Conservation (phyloP, 2,329 filamentous ascomycete genomes). For the Trichoderma endophyticum region DNA sequence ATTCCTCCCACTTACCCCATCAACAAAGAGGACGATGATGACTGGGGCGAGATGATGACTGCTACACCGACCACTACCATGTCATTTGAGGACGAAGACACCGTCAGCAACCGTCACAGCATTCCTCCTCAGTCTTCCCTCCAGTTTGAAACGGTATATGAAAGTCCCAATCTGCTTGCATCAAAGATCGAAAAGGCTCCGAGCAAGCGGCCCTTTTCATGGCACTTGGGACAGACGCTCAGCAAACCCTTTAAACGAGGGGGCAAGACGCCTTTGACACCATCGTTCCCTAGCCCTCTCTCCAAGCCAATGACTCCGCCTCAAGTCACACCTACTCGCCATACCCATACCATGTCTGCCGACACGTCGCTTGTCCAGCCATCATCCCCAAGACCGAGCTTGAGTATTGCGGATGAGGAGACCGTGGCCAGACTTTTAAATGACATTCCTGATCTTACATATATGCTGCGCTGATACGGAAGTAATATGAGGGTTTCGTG, state of each 20-base stretch:
- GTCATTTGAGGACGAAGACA: not conserved
- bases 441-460: constrained; percentile 43
- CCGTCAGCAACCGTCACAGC: not conserved
- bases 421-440: constrained; percentile 35
- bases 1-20: not conserved
- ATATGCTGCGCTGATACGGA: constrained; percentile 40
- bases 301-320: constrained; percentile 1
- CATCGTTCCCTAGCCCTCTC: not conserved
- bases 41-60: constrained; percentile 60
- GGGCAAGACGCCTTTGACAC: constrained; percentile 5
- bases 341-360: not conserved
- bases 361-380: not conserved
- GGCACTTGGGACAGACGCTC: not conserved
- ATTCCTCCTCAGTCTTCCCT: not conserved
- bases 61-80: constrained; percentile 27
- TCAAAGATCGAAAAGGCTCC: not conserved
- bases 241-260: constrained; percentile 3
- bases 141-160: not conserved
- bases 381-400: not conserved
- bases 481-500: not conserved
- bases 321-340: not conserved
- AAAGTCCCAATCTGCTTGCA: not conserved
- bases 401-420: constrained; percentile 30
- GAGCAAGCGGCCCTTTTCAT: constrained; percentile 1
- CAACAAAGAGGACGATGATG: constrained; percentile 40